phyloP scores from a whole-genome alignment of 176 grass and related monocot genomes.

The Aegilops tauschii region DNA sequence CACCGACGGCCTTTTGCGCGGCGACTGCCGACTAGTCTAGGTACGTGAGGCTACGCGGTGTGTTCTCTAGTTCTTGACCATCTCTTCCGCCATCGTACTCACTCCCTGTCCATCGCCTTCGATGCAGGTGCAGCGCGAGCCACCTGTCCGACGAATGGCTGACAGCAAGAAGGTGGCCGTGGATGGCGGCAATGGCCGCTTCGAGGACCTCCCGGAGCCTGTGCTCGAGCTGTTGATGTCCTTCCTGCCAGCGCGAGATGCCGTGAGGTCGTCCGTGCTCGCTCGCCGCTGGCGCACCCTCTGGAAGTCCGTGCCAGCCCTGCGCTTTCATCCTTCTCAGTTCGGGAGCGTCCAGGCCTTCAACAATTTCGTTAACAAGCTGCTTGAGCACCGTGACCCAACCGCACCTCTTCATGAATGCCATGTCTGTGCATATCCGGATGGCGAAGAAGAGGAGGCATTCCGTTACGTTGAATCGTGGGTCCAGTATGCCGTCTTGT shows the following conservation, averaged over 20 bases:
- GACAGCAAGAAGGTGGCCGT: no score
- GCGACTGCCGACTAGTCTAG: no score
- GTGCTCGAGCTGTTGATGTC: not conserved
- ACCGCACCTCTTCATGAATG: no score
- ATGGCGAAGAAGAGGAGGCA: no score
- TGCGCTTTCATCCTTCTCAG: not conserved
- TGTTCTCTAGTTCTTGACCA: no score
- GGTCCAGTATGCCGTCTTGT: no score
- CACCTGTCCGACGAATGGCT: not conserved
- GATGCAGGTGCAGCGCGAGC: not conserved
- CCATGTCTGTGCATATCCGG: no score
- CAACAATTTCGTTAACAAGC: no score
- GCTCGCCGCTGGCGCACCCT: not conserved
- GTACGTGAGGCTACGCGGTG: no score
- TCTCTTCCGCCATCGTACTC: not conserved
- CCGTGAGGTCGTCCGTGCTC: not conserved
- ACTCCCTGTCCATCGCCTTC: not conserved
- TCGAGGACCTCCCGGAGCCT: not conserved
- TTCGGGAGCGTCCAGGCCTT: not conserved
- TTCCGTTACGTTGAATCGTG: no score
- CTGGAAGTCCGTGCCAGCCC: not conserved
- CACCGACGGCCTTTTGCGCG: no score
- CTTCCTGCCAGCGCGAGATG: not conserved
- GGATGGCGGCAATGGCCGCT: not conserved
- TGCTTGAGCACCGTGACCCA: no score